Conservation (phyloP, 2,329 filamentous ascomycete species). For the Incumbomyces delicatus region DNA sequence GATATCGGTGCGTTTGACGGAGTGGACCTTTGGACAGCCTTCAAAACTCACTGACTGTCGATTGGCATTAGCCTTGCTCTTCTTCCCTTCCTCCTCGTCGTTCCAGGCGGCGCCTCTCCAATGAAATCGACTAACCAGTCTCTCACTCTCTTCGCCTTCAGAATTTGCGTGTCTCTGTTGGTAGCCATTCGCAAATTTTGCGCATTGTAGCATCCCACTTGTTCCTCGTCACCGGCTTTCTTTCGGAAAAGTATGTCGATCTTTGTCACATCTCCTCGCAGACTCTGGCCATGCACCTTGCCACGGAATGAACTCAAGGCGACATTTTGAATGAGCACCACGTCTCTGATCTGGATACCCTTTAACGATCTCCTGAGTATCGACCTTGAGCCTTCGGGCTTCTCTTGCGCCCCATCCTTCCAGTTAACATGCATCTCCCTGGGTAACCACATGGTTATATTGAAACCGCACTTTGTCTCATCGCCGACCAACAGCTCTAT, state of each 20-base stretch:
- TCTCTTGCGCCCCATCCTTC: constrained; percentile 19
- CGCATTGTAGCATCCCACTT: constrained; percentile 48
- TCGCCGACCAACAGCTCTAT: constrained; percentile 75
- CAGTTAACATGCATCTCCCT: constrained; percentile 20
- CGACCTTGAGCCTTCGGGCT: constrained; percentile 20
- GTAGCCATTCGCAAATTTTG: constrained; percentile 37
- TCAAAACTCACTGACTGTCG: constrained; percentile 32
- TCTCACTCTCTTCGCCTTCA: constrained; percentile 57
- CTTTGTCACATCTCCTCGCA: constrained; percentile 61
- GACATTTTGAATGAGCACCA: constrained; percentile 70
- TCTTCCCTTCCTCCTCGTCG: constrained; percentile 6
- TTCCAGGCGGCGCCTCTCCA: constrained; percentile 26
- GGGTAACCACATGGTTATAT: constrained; percentile 71
- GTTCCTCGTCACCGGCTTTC: constrained; percentile 42
- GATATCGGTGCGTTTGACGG: no score
- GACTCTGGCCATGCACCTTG: constrained; percentile 74
- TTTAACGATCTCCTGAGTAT: constrained; percentile 32
- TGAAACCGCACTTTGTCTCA: constrained; percentile 71
- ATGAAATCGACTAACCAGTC: constrained; percentile 71
- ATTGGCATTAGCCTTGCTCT: constrained; percentile 24
- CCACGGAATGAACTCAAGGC: constrained; percentile 65
- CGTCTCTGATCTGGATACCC: constrained; percentile 57
- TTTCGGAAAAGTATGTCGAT: constrained; percentile 56
- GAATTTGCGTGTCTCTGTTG: constrained; percentile 41
- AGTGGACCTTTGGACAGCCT: no score